A percentile compares a stretch with the other conserved stretches of the same genome.
Evolutionary conservation across 2,329 filamentous ascomycete species (phyloP).

Genomic region (Aspergillus amoenus): DNA sequence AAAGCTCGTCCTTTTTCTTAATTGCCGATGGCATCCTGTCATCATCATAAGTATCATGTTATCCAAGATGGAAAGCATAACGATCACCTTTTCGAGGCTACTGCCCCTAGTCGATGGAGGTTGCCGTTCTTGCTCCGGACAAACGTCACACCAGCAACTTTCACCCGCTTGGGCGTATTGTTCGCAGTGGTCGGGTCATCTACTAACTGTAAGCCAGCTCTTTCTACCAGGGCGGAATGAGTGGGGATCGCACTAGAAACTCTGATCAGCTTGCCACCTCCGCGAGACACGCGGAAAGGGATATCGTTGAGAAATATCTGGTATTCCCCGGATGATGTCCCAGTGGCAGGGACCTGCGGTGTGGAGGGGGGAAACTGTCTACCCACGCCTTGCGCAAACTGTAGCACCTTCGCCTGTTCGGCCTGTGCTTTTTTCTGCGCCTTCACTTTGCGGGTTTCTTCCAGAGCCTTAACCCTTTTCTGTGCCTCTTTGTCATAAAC

Average conservation of each 20-base stretch:
- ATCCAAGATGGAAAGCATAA: slow-evolving; percentile 33
- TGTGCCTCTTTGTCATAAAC: slow-evolving; percentile 74
- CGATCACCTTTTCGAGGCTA: slow-evolving; percentile 71
- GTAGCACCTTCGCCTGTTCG: slow-evolving; percentile 41
- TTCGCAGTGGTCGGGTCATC: slow-evolving; percentile 60
- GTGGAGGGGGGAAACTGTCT: slow-evolving; percentile 18
- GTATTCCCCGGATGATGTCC: slow-evolving; percentile 47
- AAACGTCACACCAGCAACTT: slow-evolving; percentile 76
- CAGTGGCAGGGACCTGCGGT: slow-evolving; percentile 24
- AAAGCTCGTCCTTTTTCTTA: slow-evolving; percentile 71
- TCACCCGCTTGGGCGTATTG: slow-evolving; percentile 71
- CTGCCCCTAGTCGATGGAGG: slow-evolving; percentile 72
- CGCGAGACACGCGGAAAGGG: slow-evolving; percentile 69
- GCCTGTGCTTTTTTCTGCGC: slow-evolving; percentile 60
- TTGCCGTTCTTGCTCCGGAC: slow-evolving; percentile 86
- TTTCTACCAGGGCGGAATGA: slow-evolving; percentile 11
- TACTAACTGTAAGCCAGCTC: slow-evolving; percentile 49
- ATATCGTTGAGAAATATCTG: slow-evolving; percentile 71
- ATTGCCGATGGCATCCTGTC: slow-evolving; percentile 46
- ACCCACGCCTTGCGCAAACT: slow-evolving; percentile 37
- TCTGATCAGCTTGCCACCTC: slow-evolving; percentile 80
- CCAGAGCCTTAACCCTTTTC: slow-evolving; percentile 68
- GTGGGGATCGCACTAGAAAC: slow-evolving; percentile 60
- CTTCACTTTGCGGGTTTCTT: slow-evolving; percentile 58
- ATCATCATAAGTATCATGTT: slow-evolving; percentile 18